Evolutionary conservation across 495 filamentous ascomycete genomes (phyloP), one percentile per base, ranked within the genome.

Genomic region (Talaromyces stipitatus): DNA sequence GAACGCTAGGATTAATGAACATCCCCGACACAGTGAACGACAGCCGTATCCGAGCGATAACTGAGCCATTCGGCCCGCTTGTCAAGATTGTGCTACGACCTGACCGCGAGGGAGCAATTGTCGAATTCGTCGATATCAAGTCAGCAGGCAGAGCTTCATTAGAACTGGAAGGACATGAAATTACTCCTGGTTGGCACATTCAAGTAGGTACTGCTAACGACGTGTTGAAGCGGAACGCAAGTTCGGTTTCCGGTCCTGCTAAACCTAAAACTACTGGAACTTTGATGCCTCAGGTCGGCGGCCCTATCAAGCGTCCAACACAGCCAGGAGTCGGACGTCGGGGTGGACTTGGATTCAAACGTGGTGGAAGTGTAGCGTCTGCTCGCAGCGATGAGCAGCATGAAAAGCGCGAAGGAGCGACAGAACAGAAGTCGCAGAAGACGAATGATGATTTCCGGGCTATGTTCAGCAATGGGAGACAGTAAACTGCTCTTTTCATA

Each of bases 391-490:
- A 65, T 66, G 70, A 55, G 71, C 61, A 26, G 43, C 63, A 56
- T 50, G 61, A 56, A 45, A 63, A 73, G 38, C 55, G 68, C 57
- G 68, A 65, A 56, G 60, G 55, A 57, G 66, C 46, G 51, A 64
- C 53, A 56, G 65, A 69, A 18, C 62, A 46, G 20, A 68, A 68
- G 55, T 68, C 65, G 52, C 77, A 69, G 56, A 92, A 91, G 80
- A 91, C 80, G 66, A 96, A 97, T 74, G 87, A 86, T 50, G 91
- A 95, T 73, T 96, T 96, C 72, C 89, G 85, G 64, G 82, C 81
- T 33, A 82, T 96, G 84, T 84, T 92, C 63, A 61, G 64, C 58
- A 71, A 64, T 60, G 66, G 60, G 46, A 52, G 54, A 61, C 65
- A 69, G 59, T 74, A 33, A 6, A 24, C 32, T 38, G 26, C 2